phyloP scores from a whole-genome alignment of 495 filamentous ascomycete genomes.

The Penicillium cinerascens region DNA sequence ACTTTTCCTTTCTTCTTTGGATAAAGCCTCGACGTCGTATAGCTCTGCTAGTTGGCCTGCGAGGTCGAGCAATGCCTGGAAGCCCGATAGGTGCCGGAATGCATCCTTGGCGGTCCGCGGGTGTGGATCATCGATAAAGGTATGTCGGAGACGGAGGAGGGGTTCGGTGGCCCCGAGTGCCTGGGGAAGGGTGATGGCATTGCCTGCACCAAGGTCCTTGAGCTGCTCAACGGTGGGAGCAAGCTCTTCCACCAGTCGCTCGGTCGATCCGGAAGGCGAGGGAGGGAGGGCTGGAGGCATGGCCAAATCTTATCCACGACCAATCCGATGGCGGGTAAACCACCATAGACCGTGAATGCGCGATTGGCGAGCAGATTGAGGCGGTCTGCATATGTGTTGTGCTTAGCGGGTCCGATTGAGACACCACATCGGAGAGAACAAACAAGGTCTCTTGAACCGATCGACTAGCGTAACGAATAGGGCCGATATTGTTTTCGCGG shows the following conservation, averaged over 20 bases:
- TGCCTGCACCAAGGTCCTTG: conserved; percentile 23
- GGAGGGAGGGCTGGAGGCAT: conserved; percentile 50
- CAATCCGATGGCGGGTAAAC: conserved; percentile 35
- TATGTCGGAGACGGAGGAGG: conserved; percentile 50
- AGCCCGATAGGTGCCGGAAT: conserved; percentile 80
- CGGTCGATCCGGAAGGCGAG: conserved; percentile 58
- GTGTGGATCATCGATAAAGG: conserved; percentile 50
- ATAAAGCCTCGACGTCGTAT: conserved; percentile 56
- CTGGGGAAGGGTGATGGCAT: conserved; percentile 23
- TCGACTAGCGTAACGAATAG: conserved; percentile 1
- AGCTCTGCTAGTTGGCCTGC: conserved; percentile 65
- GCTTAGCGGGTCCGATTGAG: conserved; percentile 20
- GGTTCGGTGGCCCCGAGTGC: conserved; percentile 37
- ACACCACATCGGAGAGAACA: background rate
- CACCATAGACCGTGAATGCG: conserved; percentile 41
- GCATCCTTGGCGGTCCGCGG: conserved; percentile 61
- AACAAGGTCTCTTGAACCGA: background rate
- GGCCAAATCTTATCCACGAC: conserved; percentile 40
- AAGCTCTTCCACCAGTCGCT: conserved; percentile 58
- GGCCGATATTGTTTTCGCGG: background rate
- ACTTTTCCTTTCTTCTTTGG: conserved; percentile 54
- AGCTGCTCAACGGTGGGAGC: conserved; percentile 56
- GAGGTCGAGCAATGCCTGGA: conserved; percentile 67
- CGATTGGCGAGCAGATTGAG: conserved; percentile 31
- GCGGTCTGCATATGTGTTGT: conserved; percentile 42